Evolutionary conservation across 2,329 filamentous ascomycete species (phyloP), one percentile per base, ranked within the genome.

Genomic region (Elsinoe fawcettii): DNA sequence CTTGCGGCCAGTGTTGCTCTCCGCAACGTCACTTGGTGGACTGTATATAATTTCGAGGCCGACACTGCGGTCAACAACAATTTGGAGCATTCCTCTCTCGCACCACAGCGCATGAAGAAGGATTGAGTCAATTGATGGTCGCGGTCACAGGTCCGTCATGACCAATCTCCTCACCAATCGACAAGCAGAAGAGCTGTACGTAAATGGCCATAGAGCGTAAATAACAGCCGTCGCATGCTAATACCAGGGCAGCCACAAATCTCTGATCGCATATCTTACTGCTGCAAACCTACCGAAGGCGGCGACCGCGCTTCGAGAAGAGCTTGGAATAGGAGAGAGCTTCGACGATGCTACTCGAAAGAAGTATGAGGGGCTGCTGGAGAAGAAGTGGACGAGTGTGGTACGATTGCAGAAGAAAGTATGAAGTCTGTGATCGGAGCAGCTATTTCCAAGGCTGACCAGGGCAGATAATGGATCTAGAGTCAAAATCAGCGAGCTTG

Each of bases 321-420:
- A 96, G 71, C 75, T 88, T n/a, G 79, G 80, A 57, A 80, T 96
- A 3, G 80, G 84, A 54, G 82, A 87, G 63, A 61, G 56, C 51
- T 91, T 95, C 66, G 90, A 96, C 69, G 79, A 87, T 61, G 80
- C 82, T 16, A 96, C 89, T 18, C 81, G 86, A 55, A 96, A 96
- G 77, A 96, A 95, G 74, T 97, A 96, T 75, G 90, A 96, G 73
- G 88, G 88, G 1, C 74, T 97, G 25, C 74, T 97, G 63, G 92
- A 97, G 79, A 96, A 96, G 81, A 97, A 97, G 77, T 97, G 92
- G 92, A 97, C 92, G 18, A 93, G 90, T 66, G 87, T 97, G 25
- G 90, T 96, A 66, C 82, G 92, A 60, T 73, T 97, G 71, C 92
- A 97, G 74, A 96, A 96, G 74, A 97, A 96, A 87, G 89, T 87